These are phyloP conservation scores for Fomitopsis pinicola DNA, from an alignment of 1,284 basidiomycete genomes.

Conservation along the genomic window DNA sequence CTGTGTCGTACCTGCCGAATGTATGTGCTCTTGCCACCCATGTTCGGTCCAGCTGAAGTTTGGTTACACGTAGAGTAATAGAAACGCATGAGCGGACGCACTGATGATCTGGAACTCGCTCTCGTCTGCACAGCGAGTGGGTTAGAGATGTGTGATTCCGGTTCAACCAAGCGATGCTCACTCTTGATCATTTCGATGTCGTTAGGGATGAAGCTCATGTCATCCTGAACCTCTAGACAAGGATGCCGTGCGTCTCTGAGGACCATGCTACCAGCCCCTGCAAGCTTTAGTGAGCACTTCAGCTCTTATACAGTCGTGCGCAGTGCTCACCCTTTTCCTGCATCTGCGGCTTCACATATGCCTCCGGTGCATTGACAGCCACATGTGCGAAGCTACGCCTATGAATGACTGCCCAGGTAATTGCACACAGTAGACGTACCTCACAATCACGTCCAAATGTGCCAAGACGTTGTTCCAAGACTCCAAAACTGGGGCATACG, in stretches of 20 bases:
- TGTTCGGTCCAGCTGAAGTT: slow-evolving; percentile 81
- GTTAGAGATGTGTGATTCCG: neutral
- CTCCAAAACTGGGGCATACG: slow-evolving; percentile 90
- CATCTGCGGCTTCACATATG: slow-evolving; percentile 84
- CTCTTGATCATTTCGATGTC: slow-evolving; percentile 89
- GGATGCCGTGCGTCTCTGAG: slow-evolving; percentile 89
- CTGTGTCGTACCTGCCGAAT: slow-evolving; percentile 65
- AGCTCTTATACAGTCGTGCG: neutral
- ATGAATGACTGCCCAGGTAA: neutral
- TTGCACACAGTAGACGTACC: slow-evolving; percentile 41
- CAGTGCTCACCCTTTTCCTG: slow-evolving; percentile 57
- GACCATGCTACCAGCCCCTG: slow-evolving; percentile 76
- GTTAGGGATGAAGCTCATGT: slow-evolving; percentile 93
- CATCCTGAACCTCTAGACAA: slow-evolving; percentile 95
- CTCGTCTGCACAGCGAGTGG: slow-evolving; percentile 38
- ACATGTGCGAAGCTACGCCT: slow-evolving; percentile 80
- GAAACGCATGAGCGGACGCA: slow-evolving; percentile 26
- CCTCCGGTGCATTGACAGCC: slow-evolving; percentile 79
- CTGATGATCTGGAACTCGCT: slow-evolving; percentile 90
- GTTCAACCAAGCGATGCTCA: slow-evolving; percentile 20
- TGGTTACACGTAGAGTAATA: slow-evolving; percentile 2
- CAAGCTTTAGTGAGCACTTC: neutral
- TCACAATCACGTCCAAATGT: slow-evolving; percentile 87
- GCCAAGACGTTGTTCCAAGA: slow-evolving; percentile 86
- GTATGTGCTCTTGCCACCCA: slow-evolving; percentile 95